Evolutionary conservation across 2,329 filamentous ascomycete species (phyloP).

Genomic region (Zalaria sp.): DNA sequence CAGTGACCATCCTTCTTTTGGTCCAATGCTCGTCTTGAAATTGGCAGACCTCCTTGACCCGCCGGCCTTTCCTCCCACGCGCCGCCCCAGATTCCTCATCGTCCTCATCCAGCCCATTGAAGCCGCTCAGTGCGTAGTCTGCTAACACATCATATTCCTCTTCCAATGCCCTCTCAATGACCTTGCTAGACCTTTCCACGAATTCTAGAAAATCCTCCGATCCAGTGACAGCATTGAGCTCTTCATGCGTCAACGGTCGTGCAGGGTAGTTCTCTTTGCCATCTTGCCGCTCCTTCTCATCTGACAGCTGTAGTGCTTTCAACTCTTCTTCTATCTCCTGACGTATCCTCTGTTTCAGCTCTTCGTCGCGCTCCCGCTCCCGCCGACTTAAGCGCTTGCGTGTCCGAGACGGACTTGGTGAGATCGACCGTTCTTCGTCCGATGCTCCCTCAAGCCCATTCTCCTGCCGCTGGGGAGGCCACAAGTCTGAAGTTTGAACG

Average conservation of each 20-base stretch:
- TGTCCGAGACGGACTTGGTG: slow-evolving; percentile 35
- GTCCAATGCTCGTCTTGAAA: slow-evolving; percentile 95
- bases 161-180: slow-evolving; percentile 88
- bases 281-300: slow-evolving; percentile 30
- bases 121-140: slow-evolving; percentile 75
- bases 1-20: slow-evolving; percentile 93
- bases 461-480: slow-evolving; percentile 40
- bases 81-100: slow-evolving; percentile 58
- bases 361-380: slow-evolving; percentile 73
- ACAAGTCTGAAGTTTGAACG: slow-evolving; percentile 76
- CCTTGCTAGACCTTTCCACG: slow-evolving; percentile 87
- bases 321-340: slow-evolving; percentile 90
- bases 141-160: slow-evolving; percentile 93
- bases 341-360: slow-evolving; percentile 70
- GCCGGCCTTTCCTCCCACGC: slow-evolving; percentile 55
- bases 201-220: slow-evolving; percentile 93
- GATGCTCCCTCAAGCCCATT: slow-evolving; percentile 30
- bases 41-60: slow-evolving; percentile 76
- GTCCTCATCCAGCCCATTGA: slow-evolving; percentile 66
- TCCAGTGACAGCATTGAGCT: slow-evolving; percentile 77
- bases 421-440: slow-evolving; percentile 47
- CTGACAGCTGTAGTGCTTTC: slow-evolving; percentile 46
- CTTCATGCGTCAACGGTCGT: slow-evolving; percentile 67
- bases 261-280: slow-evolving; percentile 51
- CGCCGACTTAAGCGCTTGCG: slow-evolving; percentile 66